A percentile compares a stretch with the other conserved stretches of the same genome.
Evolutionary conservation across 2,329 filamentous ascomycete species (phyloP).

Genomic region (Cladosporium cucumerinum): DNA sequence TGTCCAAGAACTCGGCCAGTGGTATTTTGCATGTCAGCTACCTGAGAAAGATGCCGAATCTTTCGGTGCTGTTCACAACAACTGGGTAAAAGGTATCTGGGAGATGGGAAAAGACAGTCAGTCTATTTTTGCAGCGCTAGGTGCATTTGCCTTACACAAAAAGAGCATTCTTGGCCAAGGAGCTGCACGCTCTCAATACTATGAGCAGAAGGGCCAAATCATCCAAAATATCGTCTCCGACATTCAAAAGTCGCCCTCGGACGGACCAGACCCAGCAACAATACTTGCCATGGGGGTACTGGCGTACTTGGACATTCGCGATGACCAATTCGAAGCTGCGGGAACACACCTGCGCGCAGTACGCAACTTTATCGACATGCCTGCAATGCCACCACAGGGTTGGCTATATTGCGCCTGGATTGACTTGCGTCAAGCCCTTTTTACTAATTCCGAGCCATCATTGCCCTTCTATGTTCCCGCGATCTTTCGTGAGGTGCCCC

Average conservation of each 20-base stretch:
- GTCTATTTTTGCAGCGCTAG: constrained; percentile 3
- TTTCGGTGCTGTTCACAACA: constrained; percentile 9
- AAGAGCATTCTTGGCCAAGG: neutral
- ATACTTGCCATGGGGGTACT: constrained; percentile 8
- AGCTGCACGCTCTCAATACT: neutral
- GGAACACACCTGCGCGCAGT: constrained; percentile 8
- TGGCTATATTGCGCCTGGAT: constrained; percentile 10
- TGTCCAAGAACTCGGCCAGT: constrained; percentile 9
- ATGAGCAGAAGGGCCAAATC: constrained; percentile 9
- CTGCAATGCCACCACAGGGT: neutral
- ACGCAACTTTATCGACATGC: constrained; percentile 5
- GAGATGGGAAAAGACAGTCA: constrained; percentile 6
- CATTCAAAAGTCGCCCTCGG: neutral
- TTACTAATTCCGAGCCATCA: neutral
- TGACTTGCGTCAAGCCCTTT: constrained; percentile 11
- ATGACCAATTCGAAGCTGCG: constrained; percentile 1
- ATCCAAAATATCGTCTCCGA: constrained; percentile 11
- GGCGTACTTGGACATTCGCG: constrained; percentile 11
- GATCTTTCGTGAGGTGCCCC: neutral
- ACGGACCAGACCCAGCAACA: neutral
- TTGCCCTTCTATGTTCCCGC: constrained; percentile 7
- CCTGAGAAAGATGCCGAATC: constrained; percentile 1
- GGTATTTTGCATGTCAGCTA: constrained; percentile 10
- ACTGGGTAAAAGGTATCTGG: constrained; percentile 14
- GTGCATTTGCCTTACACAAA: constrained; percentile 11